Evolutionary conservation across 2,329 filamentous ascomycete species (phyloP).

Genomic region (Zymoseptoria passerinii): DNA sequence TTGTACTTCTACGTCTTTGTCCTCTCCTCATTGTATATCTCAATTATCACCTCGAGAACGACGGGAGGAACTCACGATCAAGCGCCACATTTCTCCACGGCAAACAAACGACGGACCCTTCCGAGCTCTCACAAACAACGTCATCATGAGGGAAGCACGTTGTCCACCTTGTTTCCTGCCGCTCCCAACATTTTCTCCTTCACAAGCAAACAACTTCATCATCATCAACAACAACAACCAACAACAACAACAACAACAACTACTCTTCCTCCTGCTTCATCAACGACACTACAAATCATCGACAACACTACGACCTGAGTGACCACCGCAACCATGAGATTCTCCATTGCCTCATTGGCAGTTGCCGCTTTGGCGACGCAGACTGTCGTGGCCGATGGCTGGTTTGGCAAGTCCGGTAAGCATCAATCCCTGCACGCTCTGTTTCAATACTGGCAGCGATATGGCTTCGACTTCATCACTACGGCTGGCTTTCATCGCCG

Average conservation of each 20-base stretch:
- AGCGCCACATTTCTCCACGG: not conserved
- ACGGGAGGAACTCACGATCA: not conserved
- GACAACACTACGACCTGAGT: slow-evolving; percentile 4
- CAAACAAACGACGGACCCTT: not conserved
- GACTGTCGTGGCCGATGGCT: slow-evolving; percentile 63
- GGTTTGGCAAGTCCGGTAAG: slow-evolving; percentile 81
- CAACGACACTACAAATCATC: not conserved
- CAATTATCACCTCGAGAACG: no score
- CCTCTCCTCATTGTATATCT: no score
- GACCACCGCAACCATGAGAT: slow-evolving; percentile 56
- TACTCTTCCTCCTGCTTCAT: not conserved
- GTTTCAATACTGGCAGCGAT: not conserved
- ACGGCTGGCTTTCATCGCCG: not conserved
- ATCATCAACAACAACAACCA: slow-evolving; percentile 2
- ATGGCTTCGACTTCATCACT: not conserved
- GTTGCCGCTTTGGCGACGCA: slow-evolving; percentile 65
- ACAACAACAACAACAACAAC: no score
- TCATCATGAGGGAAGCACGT: not conserved
- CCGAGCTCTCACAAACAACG: not conserved
- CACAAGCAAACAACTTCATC: not conserved
- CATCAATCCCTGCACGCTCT: slow-evolving; percentile 10
- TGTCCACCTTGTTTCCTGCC: not conserved
- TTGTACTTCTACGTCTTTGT: no score
- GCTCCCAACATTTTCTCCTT: no score
- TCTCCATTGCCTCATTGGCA: slow-evolving; percentile 59